Conservation (phyloP, 495 filamentous ascomycete genomes). For the Penicillium diatomitis region DNA sequence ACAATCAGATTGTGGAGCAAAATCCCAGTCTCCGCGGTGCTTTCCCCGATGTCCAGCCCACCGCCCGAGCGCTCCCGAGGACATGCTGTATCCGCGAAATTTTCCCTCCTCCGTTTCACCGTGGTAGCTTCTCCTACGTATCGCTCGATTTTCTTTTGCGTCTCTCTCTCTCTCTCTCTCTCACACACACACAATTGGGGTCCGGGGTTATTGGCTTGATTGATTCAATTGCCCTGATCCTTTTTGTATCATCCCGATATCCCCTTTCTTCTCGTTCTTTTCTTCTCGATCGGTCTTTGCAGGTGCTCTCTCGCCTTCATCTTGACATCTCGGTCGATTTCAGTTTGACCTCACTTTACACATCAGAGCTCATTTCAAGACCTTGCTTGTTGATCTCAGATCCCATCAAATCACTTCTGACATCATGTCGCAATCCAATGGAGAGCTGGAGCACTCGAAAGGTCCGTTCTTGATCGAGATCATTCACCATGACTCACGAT, state of each 20-base stretch:
- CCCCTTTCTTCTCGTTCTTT: conserved; percentile 12
- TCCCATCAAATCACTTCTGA: conserved; percentile 11
- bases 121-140: conserved; percentile 11
- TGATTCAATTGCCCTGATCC: conserved; percentile 34
- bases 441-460: conserved; percentile 35
- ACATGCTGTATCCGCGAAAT: conserved; percentile 37
- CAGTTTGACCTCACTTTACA: conserved; percentile 7
- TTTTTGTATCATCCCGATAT: conserved; percentile 29
- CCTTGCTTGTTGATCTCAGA: conserved; percentile 9
- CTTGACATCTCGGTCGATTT: conserved; percentile 4
- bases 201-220: conserved; percentile 30
- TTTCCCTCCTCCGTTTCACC: conserved; percentile 30
- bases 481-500: not conserved
- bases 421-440: conserved; percentile 37
- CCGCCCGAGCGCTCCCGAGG: conserved; percentile 41
- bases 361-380: conserved; percentile 11
- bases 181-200: conserved; percentile 16
- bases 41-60: conserved; percentile 19
- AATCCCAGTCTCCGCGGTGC: conserved; percentile 11
- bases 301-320: conserved; percentile 8
- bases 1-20: conserved; percentile 8
- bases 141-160: conserved; percentile 20
- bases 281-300: conserved; percentile 4
- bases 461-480: conserved; percentile 18
- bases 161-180: conserved; percentile 9